phyloP scores from a whole-genome alignment of 768 basidiomycete species.

The Lactarius sp. region DNA sequence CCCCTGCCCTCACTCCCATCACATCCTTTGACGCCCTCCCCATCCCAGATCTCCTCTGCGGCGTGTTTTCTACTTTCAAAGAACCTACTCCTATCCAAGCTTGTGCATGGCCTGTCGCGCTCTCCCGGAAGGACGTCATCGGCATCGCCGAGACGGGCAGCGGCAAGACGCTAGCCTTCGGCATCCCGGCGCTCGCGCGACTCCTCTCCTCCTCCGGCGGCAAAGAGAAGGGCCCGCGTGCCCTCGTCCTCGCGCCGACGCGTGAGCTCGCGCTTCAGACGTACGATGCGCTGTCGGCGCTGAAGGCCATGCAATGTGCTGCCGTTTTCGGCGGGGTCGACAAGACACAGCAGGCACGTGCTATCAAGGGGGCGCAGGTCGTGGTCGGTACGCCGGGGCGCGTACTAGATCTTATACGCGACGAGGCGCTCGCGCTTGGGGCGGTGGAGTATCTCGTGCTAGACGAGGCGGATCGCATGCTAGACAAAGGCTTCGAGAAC shows the following conservation, averaged over 20 bases:
- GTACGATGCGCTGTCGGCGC: constrained; percentile 69
- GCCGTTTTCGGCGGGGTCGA: constrained; percentile 95
- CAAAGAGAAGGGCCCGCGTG: constrained; percentile 33
- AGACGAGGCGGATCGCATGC: constrained; percentile 97
- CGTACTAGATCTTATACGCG: constrained; percentile 85
- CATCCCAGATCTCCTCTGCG: constrained; percentile 56
- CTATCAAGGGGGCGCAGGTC: constrained; percentile 62
- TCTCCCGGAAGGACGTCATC: constrained; percentile 81
- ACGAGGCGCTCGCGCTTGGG: constrained; percentile 79
- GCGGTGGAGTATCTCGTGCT: constrained; percentile 90
- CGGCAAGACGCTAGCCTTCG: constrained; percentile 96
- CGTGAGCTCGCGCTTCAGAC: constrained; percentile 96
- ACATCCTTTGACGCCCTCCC: constrained; percentile 69
- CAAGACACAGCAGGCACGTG: constrained; percentile 74
- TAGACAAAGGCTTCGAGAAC: constrained; percentile 98
- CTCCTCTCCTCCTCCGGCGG: constrained; percentile 43
- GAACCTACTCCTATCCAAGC: constrained; percentile 95
- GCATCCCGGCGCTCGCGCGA: constrained; percentile 78
- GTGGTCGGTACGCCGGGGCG: constrained; percentile 96
- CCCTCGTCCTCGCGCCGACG: constrained; percentile 88
- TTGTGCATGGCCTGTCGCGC: constrained; percentile 87
- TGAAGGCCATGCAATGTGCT: constrained; percentile 77
- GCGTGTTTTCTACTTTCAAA: constrained; percentile 65
- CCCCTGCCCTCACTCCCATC: constrained; percentile 54
- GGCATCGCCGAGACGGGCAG: constrained; percentile 97